Evolutionary conservation across 2,329 filamentous ascomycete species (phyloP).

Genomic region (Diplodia sapinea): DNA sequence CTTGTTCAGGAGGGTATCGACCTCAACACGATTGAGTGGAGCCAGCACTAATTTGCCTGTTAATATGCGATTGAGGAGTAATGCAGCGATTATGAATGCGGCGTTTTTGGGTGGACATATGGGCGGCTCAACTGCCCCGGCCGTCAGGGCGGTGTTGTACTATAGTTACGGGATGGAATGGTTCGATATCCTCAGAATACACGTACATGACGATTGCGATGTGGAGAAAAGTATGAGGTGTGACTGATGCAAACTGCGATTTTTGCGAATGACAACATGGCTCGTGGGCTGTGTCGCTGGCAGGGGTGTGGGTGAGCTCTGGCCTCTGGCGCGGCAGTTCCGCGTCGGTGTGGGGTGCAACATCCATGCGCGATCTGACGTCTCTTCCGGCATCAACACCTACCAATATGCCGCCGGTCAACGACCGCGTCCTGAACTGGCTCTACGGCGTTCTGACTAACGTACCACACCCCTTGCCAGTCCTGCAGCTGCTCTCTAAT

Average conservation of each 20-base stretch:
- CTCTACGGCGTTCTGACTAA: conserved; percentile 84
- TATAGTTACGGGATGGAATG: conserved; percentile 3
- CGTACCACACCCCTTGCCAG: conserved; percentile 34
- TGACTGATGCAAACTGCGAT: not conserved
- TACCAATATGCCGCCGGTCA: conserved; percentile 66
- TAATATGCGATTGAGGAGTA: conserved; percentile 16
- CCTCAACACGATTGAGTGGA: conserved; percentile 96
- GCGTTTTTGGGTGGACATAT: conserved; percentile 24
- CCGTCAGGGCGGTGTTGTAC: conserved; percentile 15
- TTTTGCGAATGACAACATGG: not conserved
- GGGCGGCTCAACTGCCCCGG: conserved; percentile 20
- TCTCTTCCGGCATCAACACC: conserved; percentile 17
- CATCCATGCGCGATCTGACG: conserved; percentile 24
- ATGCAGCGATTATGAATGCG: conserved; percentile 24
- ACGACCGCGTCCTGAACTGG: conserved; percentile 92
- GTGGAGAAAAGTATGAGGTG: not conserved
- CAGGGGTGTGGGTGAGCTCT: not conserved
- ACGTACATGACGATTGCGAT: not conserved
- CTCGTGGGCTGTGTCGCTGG: not conserved
- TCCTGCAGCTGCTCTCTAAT: conserved; percentile 36
- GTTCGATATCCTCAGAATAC: conserved; percentile 28
- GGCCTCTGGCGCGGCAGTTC: conserved; percentile 9
- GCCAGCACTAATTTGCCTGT: conserved; percentile 75
- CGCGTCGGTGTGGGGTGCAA: conserved; percentile 8
- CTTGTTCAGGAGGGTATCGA: conserved; percentile 96